Evolutionary conservation across 176 grass and related monocot genomes (phyloP).

Genomic region (Rhynchospora tenuis): DNA sequence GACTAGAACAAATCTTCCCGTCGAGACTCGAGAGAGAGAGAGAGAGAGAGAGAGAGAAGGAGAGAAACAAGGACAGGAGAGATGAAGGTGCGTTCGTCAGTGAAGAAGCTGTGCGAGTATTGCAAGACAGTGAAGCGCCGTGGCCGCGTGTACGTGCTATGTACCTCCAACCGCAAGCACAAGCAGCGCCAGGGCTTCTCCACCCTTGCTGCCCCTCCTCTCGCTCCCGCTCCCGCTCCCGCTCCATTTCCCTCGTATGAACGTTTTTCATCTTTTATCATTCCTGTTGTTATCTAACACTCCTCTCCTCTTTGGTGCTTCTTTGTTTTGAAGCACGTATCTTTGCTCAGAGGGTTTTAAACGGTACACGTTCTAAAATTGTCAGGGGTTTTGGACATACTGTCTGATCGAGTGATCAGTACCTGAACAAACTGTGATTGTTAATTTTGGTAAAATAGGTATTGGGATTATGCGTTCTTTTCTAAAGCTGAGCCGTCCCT

Average conservation of each 20-base stretch:
- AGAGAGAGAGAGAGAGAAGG: not conserved
- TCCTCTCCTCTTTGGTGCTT: too few relatives aligned
- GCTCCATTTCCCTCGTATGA: not conserved
- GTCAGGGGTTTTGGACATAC: not conserved
- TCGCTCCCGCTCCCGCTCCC: not conserved
- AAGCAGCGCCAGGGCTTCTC: constrained; percentile 94
- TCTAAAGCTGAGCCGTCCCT: not conserved
- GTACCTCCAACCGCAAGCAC: constrained; percentile 85
- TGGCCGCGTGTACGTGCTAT: constrained; percentile 80
- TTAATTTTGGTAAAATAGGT: not conserved
- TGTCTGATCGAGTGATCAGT: not conserved
- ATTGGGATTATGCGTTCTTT: not conserved
- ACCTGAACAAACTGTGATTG: not conserved
- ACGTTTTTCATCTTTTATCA: constrained; percentile 8
- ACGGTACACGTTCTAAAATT: too few relatives aligned
- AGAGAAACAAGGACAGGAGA: not conserved
- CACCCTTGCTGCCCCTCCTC: constrained; percentile 49
- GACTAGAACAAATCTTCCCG: too few relatives aligned
- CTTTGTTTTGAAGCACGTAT: not conserved
- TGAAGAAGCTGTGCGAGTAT: constrained; percentile 84
- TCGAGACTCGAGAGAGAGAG: too few relatives aligned
- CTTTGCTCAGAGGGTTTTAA: not conserved
- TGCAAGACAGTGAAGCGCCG: constrained; percentile 87
- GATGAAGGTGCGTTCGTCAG: constrained; percentile 97
- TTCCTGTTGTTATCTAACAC: too few relatives aligned